Conservation (phyloP, 768 basidiomycete species). For the Leccinum obscurum region DNA sequence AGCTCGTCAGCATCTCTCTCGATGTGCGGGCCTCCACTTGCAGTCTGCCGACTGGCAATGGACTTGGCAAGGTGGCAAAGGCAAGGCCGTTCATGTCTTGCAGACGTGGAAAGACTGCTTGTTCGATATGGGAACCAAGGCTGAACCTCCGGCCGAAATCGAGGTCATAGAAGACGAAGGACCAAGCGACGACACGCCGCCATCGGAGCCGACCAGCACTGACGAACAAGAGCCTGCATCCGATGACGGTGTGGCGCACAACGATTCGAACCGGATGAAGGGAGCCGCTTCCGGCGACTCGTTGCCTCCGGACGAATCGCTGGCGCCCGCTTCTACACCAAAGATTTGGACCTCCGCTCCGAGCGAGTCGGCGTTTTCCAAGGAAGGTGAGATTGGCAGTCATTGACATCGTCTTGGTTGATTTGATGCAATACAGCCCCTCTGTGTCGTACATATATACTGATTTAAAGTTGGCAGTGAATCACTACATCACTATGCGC, state of each 20-base stretch:
- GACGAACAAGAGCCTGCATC: constrained; percentile 9
- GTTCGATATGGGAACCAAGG: constrained; percentile 71
- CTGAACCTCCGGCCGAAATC: constrained; percentile 50
- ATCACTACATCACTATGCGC: constrained; percentile 60
- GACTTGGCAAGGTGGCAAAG: constrained; percentile 57
- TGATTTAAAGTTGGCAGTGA: constrained; percentile 59
- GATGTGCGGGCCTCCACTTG: constrained; percentile 52
- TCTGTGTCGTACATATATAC: constrained; percentile 51
- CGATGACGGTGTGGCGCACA: constrained; percentile 3
- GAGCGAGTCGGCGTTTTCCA: constrained; percentile 19
- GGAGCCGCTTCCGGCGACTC: constrained; percentile 12
- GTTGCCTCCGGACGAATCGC: constrained; percentile 13
- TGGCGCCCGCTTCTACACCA: constrained; percentile 2
- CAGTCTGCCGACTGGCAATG: constrained; percentile 71
- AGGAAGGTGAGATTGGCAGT: constrained; percentile 28
- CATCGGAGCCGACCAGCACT: constrained; percentile 10
- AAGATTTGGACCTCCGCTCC: constrained; percentile 10
- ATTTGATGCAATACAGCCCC: constrained; percentile 38
- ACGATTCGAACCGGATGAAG: constrained; percentile 25
- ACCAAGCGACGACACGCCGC: constrained; percentile 9
- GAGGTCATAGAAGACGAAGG: constrained; percentile 24
- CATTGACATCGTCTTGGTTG: not conserved
- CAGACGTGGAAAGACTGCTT: constrained; percentile 79
- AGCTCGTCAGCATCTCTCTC: constrained; percentile 53
- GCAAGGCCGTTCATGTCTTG: constrained; percentile 72